phyloP scores from a whole-genome alignment of 108 stramenopile species.

The Cyclotella sp. region DNA sequence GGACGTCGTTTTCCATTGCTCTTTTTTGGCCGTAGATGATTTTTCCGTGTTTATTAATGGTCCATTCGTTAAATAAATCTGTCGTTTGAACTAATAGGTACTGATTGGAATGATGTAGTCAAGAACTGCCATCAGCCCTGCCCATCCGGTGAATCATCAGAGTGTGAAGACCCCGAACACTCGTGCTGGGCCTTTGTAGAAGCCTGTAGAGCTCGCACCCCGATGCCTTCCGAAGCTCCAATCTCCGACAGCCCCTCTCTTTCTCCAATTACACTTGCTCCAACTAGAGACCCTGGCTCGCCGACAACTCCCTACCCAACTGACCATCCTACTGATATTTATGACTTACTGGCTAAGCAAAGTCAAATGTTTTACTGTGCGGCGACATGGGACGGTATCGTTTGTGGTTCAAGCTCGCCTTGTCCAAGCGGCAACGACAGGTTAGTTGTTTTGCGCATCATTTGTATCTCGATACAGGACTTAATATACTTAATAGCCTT shows the following conservation, averaged over 20 bases:
- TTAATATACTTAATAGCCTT: no score
- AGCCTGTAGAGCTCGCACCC: constrained; percentile 26
- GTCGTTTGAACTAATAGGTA: neutral
- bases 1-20: neutral
- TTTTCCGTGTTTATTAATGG: neutral
- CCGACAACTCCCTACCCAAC: constrained; percentile 38
- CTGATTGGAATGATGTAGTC: constrained; percentile 33
- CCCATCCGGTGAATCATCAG: constrained; percentile 35
- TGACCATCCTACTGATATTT: constrained; percentile 31
- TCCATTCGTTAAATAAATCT: neutral
- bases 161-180: constrained; percentile 54
- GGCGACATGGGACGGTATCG: constrained; percentile 22
- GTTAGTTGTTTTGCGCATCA: neutral
- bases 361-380: constrained; percentile 35
- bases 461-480: neutral
- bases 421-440: constrained; percentile 29
- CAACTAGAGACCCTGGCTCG: constrained; percentile 36
- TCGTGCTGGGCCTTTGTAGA: constrained; percentile 53
- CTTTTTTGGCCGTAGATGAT: neutral
- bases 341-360: constrained; percentile 30
- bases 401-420: constrained; percentile 32
- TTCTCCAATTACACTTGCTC: constrained; percentile 21
- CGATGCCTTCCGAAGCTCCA: constrained; percentile 17
- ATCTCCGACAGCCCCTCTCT: constrained; percentile 13
- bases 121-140: constrained; percentile 51